These are phyloP conservation scores for Pseudocercospora macadamiae DNA, from an alignment of 2,329 filamentous ascomycete genomes.

Conservation along the genomic window DNA sequence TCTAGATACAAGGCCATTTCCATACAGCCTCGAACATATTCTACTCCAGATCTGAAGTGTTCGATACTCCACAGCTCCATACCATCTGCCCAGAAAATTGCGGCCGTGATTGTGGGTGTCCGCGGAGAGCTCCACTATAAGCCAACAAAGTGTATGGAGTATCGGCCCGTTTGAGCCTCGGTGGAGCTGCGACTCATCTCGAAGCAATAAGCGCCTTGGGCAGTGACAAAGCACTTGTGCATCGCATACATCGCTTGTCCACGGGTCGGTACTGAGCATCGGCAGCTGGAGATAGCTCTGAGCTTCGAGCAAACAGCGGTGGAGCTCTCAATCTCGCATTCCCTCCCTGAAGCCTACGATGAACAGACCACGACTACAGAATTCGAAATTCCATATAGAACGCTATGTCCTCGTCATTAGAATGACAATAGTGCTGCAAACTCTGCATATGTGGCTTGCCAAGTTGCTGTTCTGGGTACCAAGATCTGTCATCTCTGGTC, in stretches of 20 bases:
- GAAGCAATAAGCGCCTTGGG: background rate
- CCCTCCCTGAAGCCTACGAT: too few relatives aligned
- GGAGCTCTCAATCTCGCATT: too few relatives aligned
- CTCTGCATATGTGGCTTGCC: slow-evolving; percentile 8
- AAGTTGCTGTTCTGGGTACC: background rate
- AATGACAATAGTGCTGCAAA: slow-evolving; percentile 5
- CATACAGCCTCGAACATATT: background rate
- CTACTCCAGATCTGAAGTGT: background rate
- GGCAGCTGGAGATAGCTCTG: background rate
- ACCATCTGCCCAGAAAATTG: background rate
- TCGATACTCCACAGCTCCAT: background rate
- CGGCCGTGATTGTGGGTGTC: background rate
- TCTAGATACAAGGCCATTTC: background rate
- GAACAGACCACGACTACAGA: background rate
- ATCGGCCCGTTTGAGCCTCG: background rate
- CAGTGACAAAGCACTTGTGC: background rate
- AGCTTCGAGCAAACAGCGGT: too few relatives aligned
- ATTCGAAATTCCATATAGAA: background rate
- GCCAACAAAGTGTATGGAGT: background rate
- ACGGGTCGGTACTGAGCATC: background rate
- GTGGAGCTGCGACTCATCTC: background rate
- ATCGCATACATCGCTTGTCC: background rate
- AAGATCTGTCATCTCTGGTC: slow-evolving; percentile 10
- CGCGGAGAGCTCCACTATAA: background rate
- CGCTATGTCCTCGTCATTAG: background rate